Evolutionary conservation across 2,329 filamentous ascomycete species (phyloP), one percentile per base, ranked within the genome.

Genomic region (Cladophialophora exuberans): DNA sequence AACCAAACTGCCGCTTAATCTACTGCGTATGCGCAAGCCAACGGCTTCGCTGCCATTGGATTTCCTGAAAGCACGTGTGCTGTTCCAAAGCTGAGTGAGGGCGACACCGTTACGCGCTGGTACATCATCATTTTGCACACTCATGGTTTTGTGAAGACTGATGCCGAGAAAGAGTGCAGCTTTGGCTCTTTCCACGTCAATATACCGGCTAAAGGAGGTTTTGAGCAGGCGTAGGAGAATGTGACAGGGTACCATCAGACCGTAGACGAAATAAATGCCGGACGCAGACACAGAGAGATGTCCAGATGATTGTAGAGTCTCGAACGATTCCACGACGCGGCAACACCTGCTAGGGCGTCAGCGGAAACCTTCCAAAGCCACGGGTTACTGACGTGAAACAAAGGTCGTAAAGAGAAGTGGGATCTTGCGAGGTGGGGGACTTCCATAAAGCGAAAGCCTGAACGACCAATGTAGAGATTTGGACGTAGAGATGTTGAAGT

Each of bases 21-120:
- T 70, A 51, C 70, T 72, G 10, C 73, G 68, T 25, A 76, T 72
- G 4, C 73, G 64, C n/a, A 75, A 62, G 1, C 64, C 59, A 0
- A 67, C 63, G 15, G 67, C 68, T 43, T 70, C 68, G 1, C 64
- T 63, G 0, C 72, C 72, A 52, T 76, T 72, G 1, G 68, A 39
- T 42, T 68, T 72, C 20, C 69, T 69, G 56, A 74, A 76, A 6
- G 67, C 72, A 54, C 66, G 75, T 46, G 43, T 66, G 61, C 73
- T 76, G 47, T 72, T 73, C 70, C 72, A 75, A 10, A 75, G 49
- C 28, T 72, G 67, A 35, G 66, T 74, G 23, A 76, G 43, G 2
- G 72, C 60, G 0, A 62, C 63, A 5, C 69, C 67, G 3, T 64
- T 67, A 45, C 71, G 72, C 1, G 69, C 64, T 0, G 72, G 62